phyloP scores from a whole-genome alignment of 371 early-diverging fungal species.

The Nematocida sp. region DNA sequence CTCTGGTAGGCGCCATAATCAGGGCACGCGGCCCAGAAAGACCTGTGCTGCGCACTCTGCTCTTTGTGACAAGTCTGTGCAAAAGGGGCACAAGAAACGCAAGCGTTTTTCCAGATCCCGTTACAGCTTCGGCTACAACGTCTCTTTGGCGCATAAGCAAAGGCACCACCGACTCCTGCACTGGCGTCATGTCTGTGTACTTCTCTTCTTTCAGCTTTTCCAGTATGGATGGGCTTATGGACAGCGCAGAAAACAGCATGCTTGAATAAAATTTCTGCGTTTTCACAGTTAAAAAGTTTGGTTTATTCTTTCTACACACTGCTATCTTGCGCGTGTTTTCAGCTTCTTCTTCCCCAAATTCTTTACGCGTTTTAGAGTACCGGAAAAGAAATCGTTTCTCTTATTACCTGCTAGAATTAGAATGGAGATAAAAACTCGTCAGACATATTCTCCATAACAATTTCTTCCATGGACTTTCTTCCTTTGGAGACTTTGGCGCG shows the following conservation, averaged over 20 bases:
- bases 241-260: constrained; percentile 2
- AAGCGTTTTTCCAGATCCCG: constrained; percentile 94
- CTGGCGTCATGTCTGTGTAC: constrained; percentile 52
- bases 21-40: constrained; percentile 6
- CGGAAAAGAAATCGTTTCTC: too few relatives aligned
- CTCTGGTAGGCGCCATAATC: constrained; percentile 43
- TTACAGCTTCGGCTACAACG: constrained; percentile 81
- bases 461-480: too few relatives aligned
- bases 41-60: not conserved
- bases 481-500: too few relatives aligned
- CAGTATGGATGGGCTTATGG: not conserved
- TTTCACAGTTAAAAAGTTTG: too few relatives aligned
- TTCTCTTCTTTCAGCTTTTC: constrained; percentile 15
- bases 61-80: constrained; percentile 29
- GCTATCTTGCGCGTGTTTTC: too few relatives aligned
- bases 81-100: constrained; percentile 77
- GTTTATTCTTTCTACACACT: too few relatives aligned
- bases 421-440: too few relatives aligned
- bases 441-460: too few relatives aligned
- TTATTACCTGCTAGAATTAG: too few relatives aligned
- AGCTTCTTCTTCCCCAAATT: too few relatives aligned
- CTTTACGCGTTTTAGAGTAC: too few relatives aligned
- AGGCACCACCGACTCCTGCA: constrained; percentile 56
- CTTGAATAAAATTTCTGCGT: not conserved
- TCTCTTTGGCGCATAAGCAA: constrained; percentile 65